Base-by-base conservation (phyloP, 2,329 filamentous ascomycete species). In the Monilinia fructigena region DNA sequence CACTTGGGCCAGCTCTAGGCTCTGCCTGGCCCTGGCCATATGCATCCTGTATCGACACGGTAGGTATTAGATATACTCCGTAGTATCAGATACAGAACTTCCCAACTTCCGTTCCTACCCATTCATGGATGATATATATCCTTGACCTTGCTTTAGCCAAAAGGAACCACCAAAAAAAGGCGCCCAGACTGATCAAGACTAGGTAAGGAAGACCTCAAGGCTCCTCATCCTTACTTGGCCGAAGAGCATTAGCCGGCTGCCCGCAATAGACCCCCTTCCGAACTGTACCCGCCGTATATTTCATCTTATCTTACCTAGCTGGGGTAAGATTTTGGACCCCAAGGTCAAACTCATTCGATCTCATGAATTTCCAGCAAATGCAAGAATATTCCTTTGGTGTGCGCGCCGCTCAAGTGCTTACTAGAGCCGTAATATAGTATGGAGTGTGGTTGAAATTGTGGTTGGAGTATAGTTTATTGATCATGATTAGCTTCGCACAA, bases 1-100 rank as follows among this genome's bases (percentile, higher is more conserved):
- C 31, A 65, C 63, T 60, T 60, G 63, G 54, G 56, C 48, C 42
- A 60, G 55, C 55, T 52, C 55, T 42, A 65, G 63, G 63, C 63
- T 60, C 26, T 65, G 40, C 59, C 52, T 40, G 38, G 38, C 47
- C 54, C 40, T 45, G 52, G n/a, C 55, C 55, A n/a, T 10, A 45
- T 58, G 26, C 28, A 38, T 28, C 35, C 8, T 48, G 47, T 65
- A 45, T 53, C 12, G 63, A 60, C 45, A 65, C 14, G 10, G 45
- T 48, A 48, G 45, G 20, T n/a, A 20, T 20, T 28, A 28, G 28
- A 28, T 28, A 4, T 23, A 23, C 1, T 23, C 23, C 23, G 23
- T 23, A 23, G 23, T 23, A 28, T 28, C 28, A 28, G 28, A 28
- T 52, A 35, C 31, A 61, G 12, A 20, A 18, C 45, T 50, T 60